Percentiles rank a stretch among this genome's conserved stretches.
Conservation (phyloP, 257 asterid genomes). For the Solanum etuberosum region DNA sequence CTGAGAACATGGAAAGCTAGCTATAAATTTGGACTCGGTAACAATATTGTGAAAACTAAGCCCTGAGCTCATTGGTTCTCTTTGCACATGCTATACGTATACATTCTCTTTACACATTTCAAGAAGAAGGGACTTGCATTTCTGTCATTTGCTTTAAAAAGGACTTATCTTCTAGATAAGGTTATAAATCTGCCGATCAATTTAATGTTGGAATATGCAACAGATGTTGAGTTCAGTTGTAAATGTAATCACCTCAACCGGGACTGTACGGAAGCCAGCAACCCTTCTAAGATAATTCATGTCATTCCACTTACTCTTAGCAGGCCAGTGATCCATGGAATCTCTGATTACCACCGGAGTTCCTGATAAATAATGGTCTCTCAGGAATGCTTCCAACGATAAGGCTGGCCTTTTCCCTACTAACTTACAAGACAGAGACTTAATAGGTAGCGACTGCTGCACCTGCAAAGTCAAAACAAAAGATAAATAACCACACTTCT, state of each 20-base stretch:
- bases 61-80: neutral
- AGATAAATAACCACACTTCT: neutral
- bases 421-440: conserved; percentile 27
- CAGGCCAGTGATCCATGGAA: conserved; percentile 93
- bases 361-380: conserved; percentile 17
- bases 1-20: neutral
- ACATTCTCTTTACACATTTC: neutral
- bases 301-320: conserved; percentile 70
- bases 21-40: neutral
- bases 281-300: conserved; percentile 63
- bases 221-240: neutral
- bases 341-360: conserved; percentile 54
- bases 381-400: conserved; percentile 31
- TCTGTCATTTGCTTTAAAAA: neutral
- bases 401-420: conserved; percentile 22
- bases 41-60: neutral
- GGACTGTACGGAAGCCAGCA: conserved; percentile 93
- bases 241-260: conserved; percentile 70
- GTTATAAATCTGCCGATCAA: neutral
- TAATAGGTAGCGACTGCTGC: conserved; percentile 14
- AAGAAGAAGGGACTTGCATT: neutral
- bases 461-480: conserved; percentile 12
- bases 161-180: neutral
- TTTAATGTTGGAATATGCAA: neutral
- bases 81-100: neutral